Evolutionary conservation across 305 asterid genomes (phyloP), one percentile per base, ranked within the genome.

Genomic region (Withania somnifera): DNA sequence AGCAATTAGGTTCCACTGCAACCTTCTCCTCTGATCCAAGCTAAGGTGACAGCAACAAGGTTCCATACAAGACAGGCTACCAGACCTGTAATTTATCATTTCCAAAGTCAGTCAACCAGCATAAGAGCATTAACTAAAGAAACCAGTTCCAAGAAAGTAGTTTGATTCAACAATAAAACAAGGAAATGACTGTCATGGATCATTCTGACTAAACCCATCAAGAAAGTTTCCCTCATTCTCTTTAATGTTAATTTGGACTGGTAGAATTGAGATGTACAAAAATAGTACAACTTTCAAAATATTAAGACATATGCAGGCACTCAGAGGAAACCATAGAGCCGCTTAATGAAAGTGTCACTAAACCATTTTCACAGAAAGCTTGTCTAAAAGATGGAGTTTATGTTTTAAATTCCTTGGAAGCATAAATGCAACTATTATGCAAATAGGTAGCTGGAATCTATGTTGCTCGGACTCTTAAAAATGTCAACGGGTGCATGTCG

Each of bases 1-100:
- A 52, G 63, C 73, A 81, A 73, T 28, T 81, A 28, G 81, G 79
- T 83, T 79, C 81, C 76, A 73, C 78, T 56, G 92, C 84, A 85
- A 94, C 99, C 99, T 91, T 89, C 94, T 42, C 97, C 99, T 69
- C 91, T 86, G 79, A 89, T 84, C 98, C 98, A 96, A 82, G 97
- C 98, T 71, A 89, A 54, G 75, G 96, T 88, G 69, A 91, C 93
- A 57, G 98, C 98, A 80, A 93, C 52, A 63, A 92, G 66, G 81
- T 96, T 96, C 95, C 95, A 96, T 42, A 89, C 34, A 85, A 96
- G 98, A 80, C 99, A 96, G 61, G 52, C 86, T 32, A 87, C 56
- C 77, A 94, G 56, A 81, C 99, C 99, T 96, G 93, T 86, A 90
- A 71, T 47, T 67, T 79, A 82, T 32, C 84, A 82, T 40, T 56